A percentile compares a stretch with the other conserved stretches of the same genome.
phyloP scores from a whole-genome alignment of 345 rosid species.

The Pistacia vera region DNA sequence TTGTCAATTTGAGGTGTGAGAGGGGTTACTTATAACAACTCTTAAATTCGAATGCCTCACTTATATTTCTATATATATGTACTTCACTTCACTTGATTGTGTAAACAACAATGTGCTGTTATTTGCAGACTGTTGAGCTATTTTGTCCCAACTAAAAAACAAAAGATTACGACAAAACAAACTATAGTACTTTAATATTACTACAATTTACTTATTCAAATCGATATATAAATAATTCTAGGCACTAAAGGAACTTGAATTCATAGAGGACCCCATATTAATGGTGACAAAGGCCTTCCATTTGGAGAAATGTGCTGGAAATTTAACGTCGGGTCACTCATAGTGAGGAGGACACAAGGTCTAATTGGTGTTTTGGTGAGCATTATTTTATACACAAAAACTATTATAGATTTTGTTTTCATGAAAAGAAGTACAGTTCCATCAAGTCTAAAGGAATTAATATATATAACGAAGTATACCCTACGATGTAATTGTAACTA shows the following conservation, averaged over 20 bases:
- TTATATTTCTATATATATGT: not conserved
- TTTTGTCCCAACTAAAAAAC: not conserved
- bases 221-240: too few relatives aligned
- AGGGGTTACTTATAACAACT: constrained; percentile 16
- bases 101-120: constrained; percentile 7
- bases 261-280: too few relatives aligned
- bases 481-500: too few relatives aligned
- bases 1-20: constrained; percentile 21
- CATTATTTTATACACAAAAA: not conserved
- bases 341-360: constrained; percentile 15
- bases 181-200: not conserved
- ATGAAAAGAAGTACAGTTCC: not conserved
- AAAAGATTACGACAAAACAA: not conserved
- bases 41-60: not conserved
- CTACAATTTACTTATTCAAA: not conserved
- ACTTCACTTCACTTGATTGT: constrained; percentile 6
- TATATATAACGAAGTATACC: too few relatives aligned
- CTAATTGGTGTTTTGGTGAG: constrained; percentile 14
- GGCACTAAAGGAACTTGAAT: not conserved
- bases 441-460: not conserved
- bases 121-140: not conserved
- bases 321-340: constrained; percentile 41
- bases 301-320: constrained; percentile 37
- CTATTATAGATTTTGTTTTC: too few relatives aligned
- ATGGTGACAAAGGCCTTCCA: not conserved